These are phyloP conservation scores for Chloromonas sp. DNA, from an alignment of 163 green algal species.

Conservation along the genomic window DNA sequence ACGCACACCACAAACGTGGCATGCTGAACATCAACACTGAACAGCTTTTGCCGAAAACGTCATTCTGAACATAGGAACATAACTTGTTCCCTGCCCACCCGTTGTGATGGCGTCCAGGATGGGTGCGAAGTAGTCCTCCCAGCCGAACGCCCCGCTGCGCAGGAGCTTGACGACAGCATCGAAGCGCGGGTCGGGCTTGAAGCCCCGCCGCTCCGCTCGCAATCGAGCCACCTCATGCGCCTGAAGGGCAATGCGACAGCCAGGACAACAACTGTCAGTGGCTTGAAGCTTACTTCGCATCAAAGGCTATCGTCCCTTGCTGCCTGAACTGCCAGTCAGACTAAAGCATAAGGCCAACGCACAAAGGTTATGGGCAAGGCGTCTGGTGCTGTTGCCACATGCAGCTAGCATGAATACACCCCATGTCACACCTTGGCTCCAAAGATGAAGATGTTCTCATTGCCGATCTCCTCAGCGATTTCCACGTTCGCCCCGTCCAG, in stretches of 20 bases:
- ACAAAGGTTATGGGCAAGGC: too few relatives aligned
- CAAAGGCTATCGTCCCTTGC: too few relatives aligned
- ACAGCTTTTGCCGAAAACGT: too few relatives aligned
- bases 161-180: slow-evolving; percentile 79
- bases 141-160: slow-evolving; percentile 85
- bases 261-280: too few relatives aligned
- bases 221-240: slow-evolving; percentile 49
- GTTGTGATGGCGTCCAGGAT: slow-evolving; percentile 80
- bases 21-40: too few relatives aligned
- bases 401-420: too few relatives aligned
- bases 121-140: slow-evolving; percentile 90
- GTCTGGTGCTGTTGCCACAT: too few relatives aligned
- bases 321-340: too few relatives aligned
- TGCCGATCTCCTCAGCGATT: slow-evolving; percentile 91
- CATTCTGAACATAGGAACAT: too few relatives aligned
- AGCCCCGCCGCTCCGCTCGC: slow-evolving; percentile 60
- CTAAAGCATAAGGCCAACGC: too few relatives aligned
- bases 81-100: not conserved
- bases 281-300: too few relatives aligned
- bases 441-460: slow-evolving; percentile 99
- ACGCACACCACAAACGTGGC: too few relatives aligned
- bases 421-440: slow-evolving; percentile 48
- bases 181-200: slow-evolving; percentile 70
- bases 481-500: slow-evolving; percentile 98
- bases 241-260: not conserved